Base-by-base conservation (phyloP, 768 basidiomycete species). In the Russula brevipes region DNA sequence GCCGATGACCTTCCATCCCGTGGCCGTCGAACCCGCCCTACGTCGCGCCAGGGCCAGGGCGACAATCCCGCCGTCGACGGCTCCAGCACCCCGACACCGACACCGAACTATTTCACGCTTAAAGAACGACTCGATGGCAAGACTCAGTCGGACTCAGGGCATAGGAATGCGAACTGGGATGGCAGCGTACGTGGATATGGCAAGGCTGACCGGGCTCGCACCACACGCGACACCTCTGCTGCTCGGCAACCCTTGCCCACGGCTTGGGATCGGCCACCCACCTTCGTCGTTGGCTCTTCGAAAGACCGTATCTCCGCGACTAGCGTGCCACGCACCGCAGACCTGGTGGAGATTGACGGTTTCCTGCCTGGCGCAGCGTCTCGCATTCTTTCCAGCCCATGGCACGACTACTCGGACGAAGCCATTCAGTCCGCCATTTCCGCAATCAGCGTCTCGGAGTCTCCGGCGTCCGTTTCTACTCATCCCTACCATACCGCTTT, bases 391-490 rank as follows among this genome's bases (percentile, higher is more conserved):
- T 76, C 80, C 2, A 87, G 84, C 9, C 81, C 78, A 70, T 94
- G 91, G 89, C 90, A 93, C 70, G 81, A 84, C 30, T 85, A 84
- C 68, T 85, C 88, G 2, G 89, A 93, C 72, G 83, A 88, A 54
- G 86, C 81, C 2, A 87, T 93, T 47, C 84, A 87, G 63, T 75
- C 79, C 16, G 80, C 83, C 4, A 81, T 91, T 30, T 80, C 87
- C 0, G 75, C 74, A 19, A 72, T 88, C 14, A 70, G 76, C 58
- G 63, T 68, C 12, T 72, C 78, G 4, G 79, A 82, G 41, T 79
- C 82, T 0, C 80, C 81, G 1, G 78, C 80, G 6, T 78, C 82
- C 51, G 68, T 75, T 2, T 69, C 79, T 38, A 72, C 66, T 33
- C 81, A 85, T 68, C 85, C 88, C 1, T 89, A 88, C 66, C 85